Base-by-base conservation (phyloP, 148 eudicot genomes). In the Rhododendron williamsianum region DNA sequence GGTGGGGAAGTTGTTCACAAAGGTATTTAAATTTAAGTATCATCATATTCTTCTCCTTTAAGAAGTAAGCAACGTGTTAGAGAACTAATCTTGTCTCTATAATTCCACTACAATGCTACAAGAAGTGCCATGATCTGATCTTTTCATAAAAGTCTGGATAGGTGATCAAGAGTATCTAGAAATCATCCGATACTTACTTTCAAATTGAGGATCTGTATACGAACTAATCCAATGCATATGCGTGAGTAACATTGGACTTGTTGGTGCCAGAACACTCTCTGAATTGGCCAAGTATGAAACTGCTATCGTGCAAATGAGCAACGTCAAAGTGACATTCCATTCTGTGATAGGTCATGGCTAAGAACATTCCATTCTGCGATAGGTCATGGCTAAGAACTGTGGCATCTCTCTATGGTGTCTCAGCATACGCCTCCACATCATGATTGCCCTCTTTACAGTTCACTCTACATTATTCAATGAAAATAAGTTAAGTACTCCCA, bases 1-100 rank as follows among this genome's bases (percentile, higher is more conserved):
- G 99, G 95, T 90, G 93, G 92, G 58, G 98, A 96, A 95, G 96
- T 96, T 83, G 93, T 96, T 87, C 97, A 96, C 87, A 1, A 95
- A 94, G 99, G 99, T 95, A 95, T 72, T 65, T 65, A 43, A 79
- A 30, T 30, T 30, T 30, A 30, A 30, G 80, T n/a, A 21, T 77
- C n/a, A 23, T 49, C 41, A n/a, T 49, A 80, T 71, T 71, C 76
- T 71, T 30, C 76, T 71, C 38, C 36, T 71, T 71, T 30, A 30
- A 71, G 38, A 71, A 27, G 6, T 13, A 71, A 71, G 38, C 38
- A 30, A 30, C 5, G 18, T 10, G 1, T 27, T 27, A 27, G 74
- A 69, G 16, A n/a, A 25, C 10, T 67, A 9, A 69, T 69, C 13
- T 69, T 69, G 16, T 10, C 35, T 35, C 1, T 13, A 11, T 69